These are phyloP conservation scores for Moesziomyces sp. DNA, from an alignment of 1,284 basidiomycete genomes.

Conservation along the genomic window DNA sequence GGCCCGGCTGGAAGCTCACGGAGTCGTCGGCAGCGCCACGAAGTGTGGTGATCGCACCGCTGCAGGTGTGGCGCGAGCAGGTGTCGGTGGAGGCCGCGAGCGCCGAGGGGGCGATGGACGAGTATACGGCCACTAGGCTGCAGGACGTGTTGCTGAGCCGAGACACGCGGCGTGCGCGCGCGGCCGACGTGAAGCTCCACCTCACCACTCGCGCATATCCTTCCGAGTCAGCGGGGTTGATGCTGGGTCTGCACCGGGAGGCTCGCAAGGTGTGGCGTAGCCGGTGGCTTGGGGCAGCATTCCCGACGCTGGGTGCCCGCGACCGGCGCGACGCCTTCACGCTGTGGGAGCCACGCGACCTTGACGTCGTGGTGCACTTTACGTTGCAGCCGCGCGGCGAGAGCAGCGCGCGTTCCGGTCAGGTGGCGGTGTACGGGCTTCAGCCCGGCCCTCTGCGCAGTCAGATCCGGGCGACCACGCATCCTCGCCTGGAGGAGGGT, in stretches of 20 bases:
- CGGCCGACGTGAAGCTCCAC: background rate
- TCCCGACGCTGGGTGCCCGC: conserved; percentile 12
- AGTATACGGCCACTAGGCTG: conserved; percentile 26
- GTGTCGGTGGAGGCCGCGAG: conserved; percentile 3
- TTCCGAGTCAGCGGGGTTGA: background rate
- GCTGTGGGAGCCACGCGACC: conserved; percentile 30
- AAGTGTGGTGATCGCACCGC: conserved; percentile 12
- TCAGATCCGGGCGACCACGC: conserved; percentile 22
- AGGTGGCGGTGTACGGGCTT: conserved; percentile 37
- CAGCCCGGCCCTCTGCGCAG: conserved; percentile 36
- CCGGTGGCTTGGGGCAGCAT: conserved; percentile 13
- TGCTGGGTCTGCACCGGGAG: conserved; percentile 9
- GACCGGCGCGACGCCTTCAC: conserved; percentile 35
- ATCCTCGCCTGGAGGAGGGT: conserved; percentile 4
- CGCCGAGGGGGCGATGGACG: background rate
- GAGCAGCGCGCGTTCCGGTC: conserved; percentile 6
- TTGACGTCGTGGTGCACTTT: conserved; percentile 48
- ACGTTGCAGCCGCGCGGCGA: background rate
- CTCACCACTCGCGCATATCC: background rate
- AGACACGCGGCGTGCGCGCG: conserved; percentile 5
- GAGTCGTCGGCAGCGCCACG: background rate
- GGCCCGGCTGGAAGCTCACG: conserved; percentile 19
- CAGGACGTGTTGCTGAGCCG: conserved; percentile 35
- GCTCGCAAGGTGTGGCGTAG: conserved; percentile 34
- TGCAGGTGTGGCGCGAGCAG: conserved; percentile 23